Conservation (phyloP, 768 basidiomycete species). For the Suillus subalutaceus region DNA sequence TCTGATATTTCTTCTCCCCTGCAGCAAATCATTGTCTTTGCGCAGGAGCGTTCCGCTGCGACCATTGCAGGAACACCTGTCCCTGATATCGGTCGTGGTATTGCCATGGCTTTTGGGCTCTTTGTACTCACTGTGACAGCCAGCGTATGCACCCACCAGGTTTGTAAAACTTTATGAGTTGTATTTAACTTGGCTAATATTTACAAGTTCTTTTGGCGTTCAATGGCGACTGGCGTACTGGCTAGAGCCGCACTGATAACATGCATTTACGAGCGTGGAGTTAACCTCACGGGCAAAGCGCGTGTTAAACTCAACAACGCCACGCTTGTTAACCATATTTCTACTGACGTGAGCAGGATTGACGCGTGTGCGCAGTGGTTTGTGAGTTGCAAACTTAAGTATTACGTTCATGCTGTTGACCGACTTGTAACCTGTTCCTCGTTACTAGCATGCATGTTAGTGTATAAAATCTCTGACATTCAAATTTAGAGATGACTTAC, state of each 20-base stretch:
- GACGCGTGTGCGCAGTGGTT: slow-evolving; percentile 74
- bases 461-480: background rate
- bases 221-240: slow-evolving; percentile 67
- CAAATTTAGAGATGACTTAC: slow-evolving; percentile 4
- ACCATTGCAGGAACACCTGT: slow-evolving; percentile 34
- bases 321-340: slow-evolving; percentile 61
- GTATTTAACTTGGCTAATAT: background rate
- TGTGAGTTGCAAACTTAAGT: slow-evolving; percentile 41
- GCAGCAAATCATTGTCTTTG: slow-evolving; percentile 63
- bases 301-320: slow-evolving; percentile 64
- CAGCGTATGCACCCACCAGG: slow-evolving; percentile 67
- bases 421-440: background rate
- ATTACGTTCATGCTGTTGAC: background rate
- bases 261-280: slow-evolving; percentile 70
- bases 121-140: slow-evolving; percentile 51
- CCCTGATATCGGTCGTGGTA: slow-evolving; percentile 53
- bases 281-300: slow-evolving; percentile 66
- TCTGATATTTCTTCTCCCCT: slow-evolving; percentile 2
- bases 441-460: slow-evolving; percentile 44
- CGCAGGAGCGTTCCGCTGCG: slow-evolving; percentile 48
- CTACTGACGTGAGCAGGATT: slow-evolving; percentile 67
- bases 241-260: slow-evolving; percentile 68
- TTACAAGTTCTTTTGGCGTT: slow-evolving; percentile 67
- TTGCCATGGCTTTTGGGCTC: slow-evolving; percentile 61
- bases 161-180: slow-evolving; percentile 17